Conservation (phyloP, 768 basidiomycete genomes). For the Panus rudis region DNA sequence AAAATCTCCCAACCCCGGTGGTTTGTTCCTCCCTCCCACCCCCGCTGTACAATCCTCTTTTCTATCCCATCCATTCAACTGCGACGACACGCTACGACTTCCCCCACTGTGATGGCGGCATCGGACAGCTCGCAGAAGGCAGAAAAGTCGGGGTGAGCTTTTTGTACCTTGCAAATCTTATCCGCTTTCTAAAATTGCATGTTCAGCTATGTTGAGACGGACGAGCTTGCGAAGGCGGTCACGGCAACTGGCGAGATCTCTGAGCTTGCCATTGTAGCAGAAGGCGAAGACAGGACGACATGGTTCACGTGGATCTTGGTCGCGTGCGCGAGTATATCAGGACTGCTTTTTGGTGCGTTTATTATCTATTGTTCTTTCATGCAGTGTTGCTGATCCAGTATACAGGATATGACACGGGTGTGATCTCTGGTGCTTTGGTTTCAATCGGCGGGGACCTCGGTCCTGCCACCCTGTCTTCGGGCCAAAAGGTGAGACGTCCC, state of each 20-base stretch:
- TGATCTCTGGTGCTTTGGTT: slow-evolving; percentile 76
- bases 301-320: slow-evolving; percentile 79
- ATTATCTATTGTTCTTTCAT: neutral
- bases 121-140: too few species aligned
- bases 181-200: neutral
- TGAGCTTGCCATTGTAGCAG: slow-evolving; percentile 51
- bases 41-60: too few species aligned
- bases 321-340: slow-evolving; percentile 66
- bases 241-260: slow-evolving; percentile 38
- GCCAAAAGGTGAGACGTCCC: slow-evolving; percentile 46
- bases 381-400: neutral
- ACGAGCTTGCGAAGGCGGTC: neutral
- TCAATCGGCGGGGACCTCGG: slow-evolving; percentile 65
- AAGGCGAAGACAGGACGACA: slow-evolving; percentile 60
- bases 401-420: slow-evolving; percentile 74
- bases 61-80: too few species aligned
- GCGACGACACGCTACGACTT: too few species aligned
- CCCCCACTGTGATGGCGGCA: too few species aligned
- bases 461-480: slow-evolving; percentile 44
- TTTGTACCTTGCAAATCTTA: neutral
- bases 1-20: too few species aligned
- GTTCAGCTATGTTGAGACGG: neutral
- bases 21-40: too few species aligned
- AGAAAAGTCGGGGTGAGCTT: neutral
- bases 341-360: slow-evolving; percentile 62